Base-by-base conservation (phyloP, 2,329 filamentous ascomycete genomes). In the Aspergillus tubingensis region DNA sequence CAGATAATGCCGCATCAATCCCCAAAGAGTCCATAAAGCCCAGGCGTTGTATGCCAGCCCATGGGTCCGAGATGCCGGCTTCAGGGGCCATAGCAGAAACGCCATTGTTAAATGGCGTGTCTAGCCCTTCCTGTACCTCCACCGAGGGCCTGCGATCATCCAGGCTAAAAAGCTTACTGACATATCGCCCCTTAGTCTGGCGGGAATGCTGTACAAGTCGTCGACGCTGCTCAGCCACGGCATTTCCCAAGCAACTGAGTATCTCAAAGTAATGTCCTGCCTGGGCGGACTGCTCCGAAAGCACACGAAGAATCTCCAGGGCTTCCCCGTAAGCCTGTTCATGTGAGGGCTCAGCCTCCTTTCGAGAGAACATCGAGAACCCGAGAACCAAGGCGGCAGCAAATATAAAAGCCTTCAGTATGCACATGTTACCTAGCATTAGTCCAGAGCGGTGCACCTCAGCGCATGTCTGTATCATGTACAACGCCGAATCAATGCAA, bases 261-360 rank as follows among this genome's bases (percentile, higher is more conserved):
- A 87, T 87, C 5, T 86, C 82, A 11, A 80, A 77, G 65, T 87
- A 87, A 54, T 86, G 84, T 2, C 77, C 80, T 3, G 85, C 85
- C 62, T 86, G 85, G 0, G 83, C 81, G 43, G 82, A 85, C 51
- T 82, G 78, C 0, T 70, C 70, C 0, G 81, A 77, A 0, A 87
- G 70, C 32, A 78, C 78, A 1, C 74, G 74, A 1, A 87, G 76
- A 1, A 87, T 80, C 17, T 81, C 76, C 4, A 80, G 77, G 1
- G 84, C 81, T 2, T 80, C 78, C 19, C 75, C 71, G 62, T 86
- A 87, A 0, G 84, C 81, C 6, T 60, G 63, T 36, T 74, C 72
- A 8, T 70, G 62, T 8, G 68, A 67, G 70, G 78, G 71, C 30
- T 83, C 78, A 1, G 78, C 69, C 0, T 80, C 77, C 5, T 74